phyloP scores from a whole-genome alignment of 805 yeast genomes.

The Cyberlindnera americana region DNA sequence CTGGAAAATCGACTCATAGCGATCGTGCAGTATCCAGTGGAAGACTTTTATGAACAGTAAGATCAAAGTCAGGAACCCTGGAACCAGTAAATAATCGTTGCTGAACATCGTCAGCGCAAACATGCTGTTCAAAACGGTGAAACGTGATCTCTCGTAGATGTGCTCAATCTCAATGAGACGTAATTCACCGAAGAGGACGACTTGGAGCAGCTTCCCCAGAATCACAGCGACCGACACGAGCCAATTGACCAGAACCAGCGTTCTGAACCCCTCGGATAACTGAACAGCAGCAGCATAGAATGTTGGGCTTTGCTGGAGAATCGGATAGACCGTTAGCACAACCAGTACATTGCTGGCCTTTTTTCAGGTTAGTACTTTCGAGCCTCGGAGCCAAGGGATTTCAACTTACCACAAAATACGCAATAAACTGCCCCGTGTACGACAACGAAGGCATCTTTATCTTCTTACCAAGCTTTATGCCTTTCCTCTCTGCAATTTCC shows the following conservation, averaged over 20 bases:
- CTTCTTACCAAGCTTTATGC: not conserved
- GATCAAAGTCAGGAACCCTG: conserved; percentile 34
- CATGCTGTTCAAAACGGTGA: conserved; percentile 58
- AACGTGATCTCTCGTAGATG: conserved; percentile 61
- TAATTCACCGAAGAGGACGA: conserved; percentile 66
- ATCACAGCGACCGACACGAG: conserved; percentile 35
- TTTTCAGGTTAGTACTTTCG: conserved; percentile 4
- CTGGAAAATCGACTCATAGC: conserved; percentile 48
- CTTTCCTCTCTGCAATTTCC: not conserved
- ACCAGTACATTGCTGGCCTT: conserved; percentile 37
- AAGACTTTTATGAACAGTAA: conserved; percentile 58
- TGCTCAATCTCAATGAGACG: conserved; percentile 76
- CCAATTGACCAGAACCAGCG: conserved; percentile 42
- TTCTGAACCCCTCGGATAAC: conserved; percentile 46
- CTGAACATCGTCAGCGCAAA: conserved; percentile 53
- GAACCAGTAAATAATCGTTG: conserved; percentile 44
- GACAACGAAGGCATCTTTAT: conserved; percentile 14
- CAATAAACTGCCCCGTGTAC: conserved; percentile 17
- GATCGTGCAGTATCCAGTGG: conserved; percentile 64
- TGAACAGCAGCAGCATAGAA: conserved; percentile 41
- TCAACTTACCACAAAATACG: conserved; percentile 14
- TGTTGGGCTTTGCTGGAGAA: conserved; percentile 43
- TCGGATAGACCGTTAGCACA: conserved; percentile 32
- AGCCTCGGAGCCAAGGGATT: no score
- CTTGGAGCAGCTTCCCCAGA: conserved; percentile 47